phyloP scores from a whole-genome alignment of 2,329 filamentous ascomycete species.

The Thielaviopsis cerberus region DNA sequence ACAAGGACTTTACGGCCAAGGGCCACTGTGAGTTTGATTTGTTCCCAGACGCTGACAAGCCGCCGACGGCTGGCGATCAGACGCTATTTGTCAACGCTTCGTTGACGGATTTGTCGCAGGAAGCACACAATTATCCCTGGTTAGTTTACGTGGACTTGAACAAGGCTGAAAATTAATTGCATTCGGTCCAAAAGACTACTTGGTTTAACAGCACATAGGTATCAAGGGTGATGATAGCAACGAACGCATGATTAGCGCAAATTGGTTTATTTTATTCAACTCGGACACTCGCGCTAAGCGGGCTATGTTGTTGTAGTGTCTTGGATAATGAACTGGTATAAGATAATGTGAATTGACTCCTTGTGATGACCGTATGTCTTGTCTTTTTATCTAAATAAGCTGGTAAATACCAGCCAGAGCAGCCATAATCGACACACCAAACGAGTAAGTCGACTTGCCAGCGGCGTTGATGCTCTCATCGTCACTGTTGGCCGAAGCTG shows the following conservation, averaged over 20 bases:
- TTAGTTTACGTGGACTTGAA: slow-evolving; percentile 30
- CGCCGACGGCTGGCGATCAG: slow-evolving; percentile 21
- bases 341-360: not conserved
- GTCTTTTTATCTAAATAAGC: not conserved
- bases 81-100: slow-evolving; percentile 39
- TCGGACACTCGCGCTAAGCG: not conserved
- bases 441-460: not conserved
- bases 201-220: slow-evolving; percentile 14
- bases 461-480: not conserved
- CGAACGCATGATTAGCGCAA: not conserved
- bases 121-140: slow-evolving; percentile 32
- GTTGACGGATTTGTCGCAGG: slow-evolving; percentile 26
- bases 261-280: not conserved
- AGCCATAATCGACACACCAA: not conserved
- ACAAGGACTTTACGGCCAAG: slow-evolving; percentile 16
- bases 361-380: not conserved
- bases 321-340: not conserved
- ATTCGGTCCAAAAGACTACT: not conserved
- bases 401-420: not conserved
- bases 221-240: not conserved
- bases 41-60: slow-evolving; percentile 15
- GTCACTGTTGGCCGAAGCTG: not conserved
- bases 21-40: slow-evolving; percentile 19
- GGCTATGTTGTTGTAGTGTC: not conserved
- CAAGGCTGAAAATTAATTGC: not conserved